Evolutionary conservation across 208 protist species (phyloP), one percentile per base, ranked within the genome.

Genomic region (Strigomonas galati): DNA sequence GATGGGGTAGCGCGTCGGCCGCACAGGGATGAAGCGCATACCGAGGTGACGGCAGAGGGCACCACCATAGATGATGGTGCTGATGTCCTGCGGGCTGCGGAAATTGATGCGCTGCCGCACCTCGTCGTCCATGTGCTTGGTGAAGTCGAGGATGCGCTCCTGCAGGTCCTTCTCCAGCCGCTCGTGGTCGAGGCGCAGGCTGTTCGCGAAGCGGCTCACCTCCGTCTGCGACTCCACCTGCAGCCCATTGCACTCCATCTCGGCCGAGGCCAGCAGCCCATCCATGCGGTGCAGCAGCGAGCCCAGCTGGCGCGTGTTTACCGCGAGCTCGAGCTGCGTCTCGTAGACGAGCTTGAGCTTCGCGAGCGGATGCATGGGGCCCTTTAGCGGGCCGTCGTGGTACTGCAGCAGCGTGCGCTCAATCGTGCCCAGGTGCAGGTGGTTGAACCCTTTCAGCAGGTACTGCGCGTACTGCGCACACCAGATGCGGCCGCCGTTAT

Each of bases 391-490:
- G 10, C 79, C 80, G n/a, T 83, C 87, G 76, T 93, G 84, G 67
- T 89, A 95, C 67, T 91, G 84, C 70, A 94, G 64, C 26, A 92
- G 67, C 26, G 91, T 92, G 6, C 87, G 81, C 72, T 96, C 91
- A 79, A 96, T 92, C 32, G 81, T 89, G 32, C 78, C 74, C 12
- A 94, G 74, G 69, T 91, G 81, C 40, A 82, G 55, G 75, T 93
- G 78, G 63, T 92, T 92, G 69, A 93, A 95, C 6, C 55, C 55
- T 37, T 82, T 83, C 44, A 96, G 65, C 14, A 97, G 78, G 78
- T 96, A 97, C 84, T 97, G 88, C 4, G 91, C 91, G 74, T 96
- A 96, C 78, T 96, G 92, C 48, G 87, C 87, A 65, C 91, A 95
- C 91, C 93, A 97, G 26, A 95, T 81, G 35, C 80, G 73, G 30